Evolutionary conservation across 2,329 filamentous ascomycete species (phyloP), one percentile per base, ranked within the genome.

Genomic region (Trichophyton simii): DNA sequence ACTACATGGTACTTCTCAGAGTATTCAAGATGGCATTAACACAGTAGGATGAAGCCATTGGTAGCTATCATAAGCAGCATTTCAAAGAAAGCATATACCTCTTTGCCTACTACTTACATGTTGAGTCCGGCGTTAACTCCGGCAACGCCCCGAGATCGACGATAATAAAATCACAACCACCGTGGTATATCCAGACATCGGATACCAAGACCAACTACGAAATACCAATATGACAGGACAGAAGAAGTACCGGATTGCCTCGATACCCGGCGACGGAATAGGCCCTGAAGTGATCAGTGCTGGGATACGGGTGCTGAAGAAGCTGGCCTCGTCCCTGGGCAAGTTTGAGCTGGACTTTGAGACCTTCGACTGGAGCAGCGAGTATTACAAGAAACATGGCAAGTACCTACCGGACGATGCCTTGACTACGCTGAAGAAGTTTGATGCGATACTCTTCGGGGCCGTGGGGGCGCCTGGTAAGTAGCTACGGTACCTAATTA

Each of bases 251-350:
- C 76, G 70, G 59, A 84, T 87, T 63, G 84, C 84, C n/a, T 80
- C 78, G 34, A 86, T 88, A 60, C 84, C 85, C 0, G 86, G 83
- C 6, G 86, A 88, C 68, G 86, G 86, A 60, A 88, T 88, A 63
- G 86, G 86, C 1, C 80, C 80, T 0, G 86, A 88, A 71, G 85
- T 88, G 9, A 82, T 87, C 71, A 75, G 79, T 36, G 83, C 83
- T 1, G 84, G 83, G 1, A 81, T 87, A 7, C 75, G 79, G 48
- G 77, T 77, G 18, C 67, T 82, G 15, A 71, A 76, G 62, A 77
- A 75, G 57, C 72, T 82, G 22, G 72, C 77, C n/a, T 66, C 72
- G 25, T 70, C 71, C 3, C 69, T 77, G 4, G 74, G 73, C 20
- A 76, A 71, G 25, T 82, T 80, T 66, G 64, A 73, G 7, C 78